Evolutionary conservation across 495 filamentous ascomycete genomes (phyloP), one percentile per base, ranked within the genome.

Genomic region (Beverwykella pulmonaria): DNA sequence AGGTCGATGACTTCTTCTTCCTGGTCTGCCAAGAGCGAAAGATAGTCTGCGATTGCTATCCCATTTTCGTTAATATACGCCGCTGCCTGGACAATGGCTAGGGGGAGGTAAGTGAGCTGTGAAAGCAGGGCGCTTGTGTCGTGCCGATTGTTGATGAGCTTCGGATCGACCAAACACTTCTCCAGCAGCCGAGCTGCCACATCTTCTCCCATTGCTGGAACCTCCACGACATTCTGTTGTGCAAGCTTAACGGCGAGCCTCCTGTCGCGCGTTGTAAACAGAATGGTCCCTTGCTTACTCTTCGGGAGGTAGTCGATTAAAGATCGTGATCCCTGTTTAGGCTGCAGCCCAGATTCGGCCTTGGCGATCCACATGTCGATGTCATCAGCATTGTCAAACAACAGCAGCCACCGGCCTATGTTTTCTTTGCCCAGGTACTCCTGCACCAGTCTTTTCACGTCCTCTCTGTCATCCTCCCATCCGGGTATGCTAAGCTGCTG

Each of bases 1-100:
- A 86, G 69, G 19, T 75, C 71, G 8, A 80, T 71, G 1, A 67
- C 66, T 15, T 79, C 74, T 34, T 79, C 55, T 23, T 83, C 78
- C 14, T 77, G 76, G 0, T 78, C 76, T 19, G 73, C 67, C 0
- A 84, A 66, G 1, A 85, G 77, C 0, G 41, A 6, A 10, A 84
- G 59, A 53, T 88, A 88, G 2, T 46, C n/a, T 19, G 39, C 20
- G 22, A 48, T 10, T 15, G 50, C 9, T 25, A 48, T 57, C 9
- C n/a, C 39, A 27, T 57, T 68, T 22, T 53, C 23, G 26, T 68
- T 68, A 53, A 68, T 56, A 25, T 63, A 68, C 17, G 65, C 65
- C 1, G 65, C 65, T 26, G 65, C 65, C 54, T 68, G 65, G 2
- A 63, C 49, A 27, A 68, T 68, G 12, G 65, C 65, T n/a, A 68